Evolutionary conservation across 352 stramenopile genomes (phyloP).

Genomic region (Globisporangium perplexum): DNA sequence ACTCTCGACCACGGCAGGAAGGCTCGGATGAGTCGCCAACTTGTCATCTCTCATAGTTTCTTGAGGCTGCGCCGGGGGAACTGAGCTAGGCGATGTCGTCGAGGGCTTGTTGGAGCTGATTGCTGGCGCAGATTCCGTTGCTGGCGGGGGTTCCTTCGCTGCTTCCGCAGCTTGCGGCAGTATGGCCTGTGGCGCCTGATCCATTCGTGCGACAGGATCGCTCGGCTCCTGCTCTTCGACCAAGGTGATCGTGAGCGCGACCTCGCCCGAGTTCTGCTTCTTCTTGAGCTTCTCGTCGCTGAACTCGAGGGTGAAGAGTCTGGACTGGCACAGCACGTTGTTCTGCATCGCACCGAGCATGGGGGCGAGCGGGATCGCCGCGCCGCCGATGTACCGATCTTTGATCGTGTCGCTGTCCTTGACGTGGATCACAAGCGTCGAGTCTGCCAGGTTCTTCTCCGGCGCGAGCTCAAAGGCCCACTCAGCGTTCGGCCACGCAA

Average conservation of each 20-base stretch:
- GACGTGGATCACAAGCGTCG: slow-evolving; percentile 28
- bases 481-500: slow-evolving; percentile 36
- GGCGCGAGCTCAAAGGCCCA: slow-evolving; percentile 27
- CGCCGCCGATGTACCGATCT: slow-evolving; percentile 44
- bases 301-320: slow-evolving; percentile 34
- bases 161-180: too few relatives aligned
- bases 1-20: too few relatives aligned
- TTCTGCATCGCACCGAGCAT: slow-evolving; percentile 12
- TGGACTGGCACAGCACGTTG: slow-evolving; percentile 22
- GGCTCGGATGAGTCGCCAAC: too few relatives aligned
- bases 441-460: slow-evolving; percentile 9
- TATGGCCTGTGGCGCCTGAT: too few relatives aligned
- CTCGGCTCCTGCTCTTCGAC: slow-evolving; percentile 11
- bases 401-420: slow-evolving; percentile 43
- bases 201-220: too few relatives aligned
- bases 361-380: slow-evolving; percentile 22
- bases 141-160: too few relatives aligned
- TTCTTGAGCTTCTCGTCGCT: slow-evolving; percentile 40
- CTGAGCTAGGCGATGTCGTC: too few relatives aligned
- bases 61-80: too few relatives aligned
- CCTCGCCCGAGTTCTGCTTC: slow-evolving; percentile 23
- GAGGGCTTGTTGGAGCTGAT: too few relatives aligned
- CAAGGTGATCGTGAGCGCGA: slow-evolving; percentile 39
- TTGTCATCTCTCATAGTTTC: too few relatives aligned
- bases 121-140: too few relatives aligned